Evolutionary conservation across 2,329 filamentous ascomycete species (phyloP), one percentile per base, ranked within the genome.

Genomic region (Tricladium varicosporioides): DNA sequence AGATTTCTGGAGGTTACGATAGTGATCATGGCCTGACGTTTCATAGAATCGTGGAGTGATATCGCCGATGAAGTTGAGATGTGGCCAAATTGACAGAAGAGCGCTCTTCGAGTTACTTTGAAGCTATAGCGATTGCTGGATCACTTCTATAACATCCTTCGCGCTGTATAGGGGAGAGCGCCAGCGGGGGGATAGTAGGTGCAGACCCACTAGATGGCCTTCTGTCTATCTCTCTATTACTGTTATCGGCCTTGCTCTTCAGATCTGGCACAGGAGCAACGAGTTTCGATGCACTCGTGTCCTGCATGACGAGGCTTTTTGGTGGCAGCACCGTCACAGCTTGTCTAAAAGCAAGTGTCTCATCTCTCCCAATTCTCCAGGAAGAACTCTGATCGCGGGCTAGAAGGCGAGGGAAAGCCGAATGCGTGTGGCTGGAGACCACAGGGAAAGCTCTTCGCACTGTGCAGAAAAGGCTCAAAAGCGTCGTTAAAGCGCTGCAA

Each of bases 281-380:
- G 16, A 32, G 33, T 36, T 31, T 50, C 11, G 55, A 46, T 51
- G 50, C 54, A 51, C 15, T 27, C 19, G 50, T 54, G 57, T 47
- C 31, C 58, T 60, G 58, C 58, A 60, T 54, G 47, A 50, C 18
- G 48, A 57, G 48, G 53, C 51, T 46, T 54, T 47, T 56, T 53
- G 49, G 54, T 47, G 54, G 49, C 43, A 44, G 49, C 47, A 32
- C 44, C 18, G 19, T 47, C 44, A 15, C 44, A 13, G 18, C 11
- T n/a, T 19, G 11, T 13, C 11, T 5, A n/a, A 19, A 19, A 13
- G 44, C 18, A 15, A 13, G 14, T 19, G 44, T 16, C 22, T 27
- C 22, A 27, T 27, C 22, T 27, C 4, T 27, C 22, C 22, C 22
- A 27, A 4, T 27, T 27, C 22, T 27, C 22, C 22, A 27, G 7